These are phyloP conservation scores for Cyclotella cryptica DNA, from an alignment of 108 stramenopile species.

Conservation along the genomic window DNA sequence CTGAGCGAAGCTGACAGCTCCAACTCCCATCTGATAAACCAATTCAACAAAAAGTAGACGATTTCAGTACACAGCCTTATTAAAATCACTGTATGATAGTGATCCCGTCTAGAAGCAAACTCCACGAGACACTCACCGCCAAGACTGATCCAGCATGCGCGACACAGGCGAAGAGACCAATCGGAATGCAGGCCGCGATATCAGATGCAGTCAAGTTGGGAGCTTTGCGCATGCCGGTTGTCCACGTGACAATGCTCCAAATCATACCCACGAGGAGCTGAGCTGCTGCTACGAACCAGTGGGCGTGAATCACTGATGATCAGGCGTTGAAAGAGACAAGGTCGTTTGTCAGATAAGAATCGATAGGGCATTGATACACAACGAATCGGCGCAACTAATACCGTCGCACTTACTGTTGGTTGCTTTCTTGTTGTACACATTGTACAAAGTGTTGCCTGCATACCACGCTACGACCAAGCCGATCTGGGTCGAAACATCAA, in stretches of 20 bases:
- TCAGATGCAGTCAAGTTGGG: slow-evolving; percentile 77
- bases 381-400: not conserved
- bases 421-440: slow-evolving; percentile 90
- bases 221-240: slow-evolving; percentile 75
- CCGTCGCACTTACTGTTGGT: slow-evolving; percentile 57
- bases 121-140: slow-evolving; percentile 50
- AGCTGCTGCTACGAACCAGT: slow-evolving; percentile 87
- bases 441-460: slow-evolving; percentile 90
- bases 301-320: slow-evolving; percentile 71
- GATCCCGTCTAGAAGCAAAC: too few relatives aligned
- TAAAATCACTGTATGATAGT: too few relatives aligned
- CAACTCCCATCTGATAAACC: slow-evolving; percentile 81
- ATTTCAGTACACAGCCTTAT: not conserved
- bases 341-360: not conserved
- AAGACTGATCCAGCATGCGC: slow-evolving; percentile 86
- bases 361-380: not conserved
- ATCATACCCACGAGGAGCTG: slow-evolving; percentile 82
- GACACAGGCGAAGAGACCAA: slow-evolving; percentile 80
- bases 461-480: slow-evolving; percentile 83
- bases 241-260: slow-evolving; percentile 79
- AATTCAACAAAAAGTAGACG: not conserved
- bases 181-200: slow-evolving; percentile 81
- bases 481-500: slow-evolving; percentile 45
- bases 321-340: not conserved
- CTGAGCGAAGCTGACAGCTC: slow-evolving; percentile 96